Evolutionary conservation across 371 early-diverging fungal genomes (phyloP), one percentile per base, ranked within the genome.

Genomic region (Rhizomucor miehei): DNA sequence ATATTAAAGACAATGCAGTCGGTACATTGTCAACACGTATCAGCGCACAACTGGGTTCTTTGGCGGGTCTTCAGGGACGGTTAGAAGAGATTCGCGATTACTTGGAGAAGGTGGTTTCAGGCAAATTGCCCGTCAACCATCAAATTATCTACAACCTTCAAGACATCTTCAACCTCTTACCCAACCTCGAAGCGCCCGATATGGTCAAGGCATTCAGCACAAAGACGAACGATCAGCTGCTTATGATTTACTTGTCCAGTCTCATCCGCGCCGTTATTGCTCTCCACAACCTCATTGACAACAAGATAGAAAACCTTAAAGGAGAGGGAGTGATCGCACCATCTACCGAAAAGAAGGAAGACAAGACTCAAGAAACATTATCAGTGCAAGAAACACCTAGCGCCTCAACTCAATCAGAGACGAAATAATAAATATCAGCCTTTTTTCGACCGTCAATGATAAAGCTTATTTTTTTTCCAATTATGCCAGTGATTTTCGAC

Each of bases 1-100:
- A 99, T 68, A 94, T 99, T 63, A 97, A 96, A 73, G 99, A 97
- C 71, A 94, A 87, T 54, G 89, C 94, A 17, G 90, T 92, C n/a
- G 95, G 97, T 12, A 90, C 95, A 19, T 75, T 98, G 46, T 90
- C 95, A 0, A 92, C 90, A 19, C 87, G 92, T 35, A 87, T 98
- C 44, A 86, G 85, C 8, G 81, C 88, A 63, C 96, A 97, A 73
- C 73, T 97, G 56, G 82, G 89, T 24, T 95, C 95, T 1, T 70
- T 97, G 60, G 89, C 90, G 44, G 94, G 96, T 8, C 80, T 98
- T 47, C 85, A 90, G 40, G 77, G 79, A 39, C 86, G 92, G 40
- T 73, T 98, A 45, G 84, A 85, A 25, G 94, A 94, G 40, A 94
- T 97, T 52, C 81, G 85, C 13, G 77, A 81, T 36, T 97, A 97